Percentiles rank a stretch among this genome's conserved stretches.
These are phyloP conservation scores for Cyberlindnera americana DNA, from an alignment of 805 yeast species.

Conservation along the genomic window DNA sequence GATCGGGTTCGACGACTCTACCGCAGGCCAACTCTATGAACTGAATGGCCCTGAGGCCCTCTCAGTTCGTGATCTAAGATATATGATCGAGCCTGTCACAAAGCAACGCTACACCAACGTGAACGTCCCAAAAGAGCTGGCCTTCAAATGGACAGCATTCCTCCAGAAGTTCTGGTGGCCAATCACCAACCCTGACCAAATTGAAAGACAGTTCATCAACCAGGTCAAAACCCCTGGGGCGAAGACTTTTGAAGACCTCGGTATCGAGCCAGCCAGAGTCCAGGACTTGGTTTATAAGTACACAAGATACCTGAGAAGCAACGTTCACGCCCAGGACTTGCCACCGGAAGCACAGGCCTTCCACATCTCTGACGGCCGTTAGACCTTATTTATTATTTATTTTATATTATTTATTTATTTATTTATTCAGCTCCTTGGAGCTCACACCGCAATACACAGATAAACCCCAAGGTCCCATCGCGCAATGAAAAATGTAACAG, in stretches of 20 bases:
- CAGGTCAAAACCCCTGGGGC: slow-evolving; percentile 61
- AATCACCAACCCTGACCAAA: slow-evolving; percentile 62
- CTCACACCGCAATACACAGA: too few species aligned
- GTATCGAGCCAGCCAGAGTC: slow-evolving; percentile 54
- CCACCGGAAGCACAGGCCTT: slow-evolving; percentile 37
- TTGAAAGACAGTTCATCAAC: slow-evolving; percentile 67
- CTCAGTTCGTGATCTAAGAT: slow-evolving; percentile 60
- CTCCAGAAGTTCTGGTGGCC: slow-evolving; percentile 42
- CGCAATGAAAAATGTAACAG: too few species aligned
- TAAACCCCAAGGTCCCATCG: too few species aligned
- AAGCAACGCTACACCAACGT: slow-evolving; percentile 36
- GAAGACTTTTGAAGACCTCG: slow-evolving; percentile 65
- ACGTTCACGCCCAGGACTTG: slow-evolving; percentile 36
- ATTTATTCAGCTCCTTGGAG: too few species aligned
- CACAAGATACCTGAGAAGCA: slow-evolving; percentile 34
- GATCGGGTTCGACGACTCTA: slow-evolving; percentile 78
- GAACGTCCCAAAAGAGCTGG: slow-evolving; percentile 38
- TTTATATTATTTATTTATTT: slow-evolving; percentile 19
- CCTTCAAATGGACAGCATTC: slow-evolving; percentile 33
- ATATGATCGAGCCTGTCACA: slow-evolving; percentile 63
- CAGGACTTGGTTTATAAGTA: slow-evolving; percentile 47
- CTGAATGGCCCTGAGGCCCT: slow-evolving; percentile 68
- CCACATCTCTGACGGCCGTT: slow-evolving; percentile 11
- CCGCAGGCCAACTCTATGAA: slow-evolving; percentile 73
- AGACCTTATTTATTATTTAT: too few species aligned